These are phyloP conservation scores for Speleostelium caveatum DNA, from an alignment of 78 protist species.

Conservation along the genomic window DNA sequence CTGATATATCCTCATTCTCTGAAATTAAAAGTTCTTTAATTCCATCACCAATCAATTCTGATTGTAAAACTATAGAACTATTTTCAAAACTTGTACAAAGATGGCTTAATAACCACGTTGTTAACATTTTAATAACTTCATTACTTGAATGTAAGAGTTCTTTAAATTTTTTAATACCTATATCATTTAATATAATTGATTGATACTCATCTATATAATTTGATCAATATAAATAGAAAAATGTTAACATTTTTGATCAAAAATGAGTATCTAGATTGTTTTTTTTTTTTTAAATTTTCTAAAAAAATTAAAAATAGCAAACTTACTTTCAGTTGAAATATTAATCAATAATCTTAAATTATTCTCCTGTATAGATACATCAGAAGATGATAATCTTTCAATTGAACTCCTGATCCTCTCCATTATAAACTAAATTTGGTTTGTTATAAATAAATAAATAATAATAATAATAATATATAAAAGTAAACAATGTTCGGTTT, in stretches of 20 bases:
- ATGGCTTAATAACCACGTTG: constrained; percentile 73
- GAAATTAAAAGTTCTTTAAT: not conserved
- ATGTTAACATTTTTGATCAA: not conserved
- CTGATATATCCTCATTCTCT: constrained; percentile 61
- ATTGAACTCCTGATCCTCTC: constrained; percentile 49
- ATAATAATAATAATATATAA: no score
- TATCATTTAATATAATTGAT: not conserved
- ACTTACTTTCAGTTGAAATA: constrained; percentile 61
- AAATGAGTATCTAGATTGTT: not conserved
- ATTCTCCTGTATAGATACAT: constrained; percentile 66
- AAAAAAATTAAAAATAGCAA: not conserved
- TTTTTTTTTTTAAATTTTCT: no score
- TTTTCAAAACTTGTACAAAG: constrained; percentile 31
- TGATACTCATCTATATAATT: constrained; percentile 5
- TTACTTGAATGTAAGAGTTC: constrained; percentile 51
- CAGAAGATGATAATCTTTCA: constrained; percentile 54
- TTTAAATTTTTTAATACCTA: constrained; percentile 27
- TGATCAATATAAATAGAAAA: not conserved
- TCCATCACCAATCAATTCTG: constrained; percentile 12
- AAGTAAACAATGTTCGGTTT: no score
- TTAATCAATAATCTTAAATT: constrained; percentile 38
- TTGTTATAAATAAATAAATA: no score
- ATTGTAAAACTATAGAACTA: constrained; percentile 40
- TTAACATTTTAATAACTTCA: constrained; percentile 67
- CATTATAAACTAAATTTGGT: constrained; percentile 9